These are phyloP conservation scores for Fennellomyces sp. DNA, from an alignment of 371 early-diverging fungal species.

Conservation along the genomic window DNA sequence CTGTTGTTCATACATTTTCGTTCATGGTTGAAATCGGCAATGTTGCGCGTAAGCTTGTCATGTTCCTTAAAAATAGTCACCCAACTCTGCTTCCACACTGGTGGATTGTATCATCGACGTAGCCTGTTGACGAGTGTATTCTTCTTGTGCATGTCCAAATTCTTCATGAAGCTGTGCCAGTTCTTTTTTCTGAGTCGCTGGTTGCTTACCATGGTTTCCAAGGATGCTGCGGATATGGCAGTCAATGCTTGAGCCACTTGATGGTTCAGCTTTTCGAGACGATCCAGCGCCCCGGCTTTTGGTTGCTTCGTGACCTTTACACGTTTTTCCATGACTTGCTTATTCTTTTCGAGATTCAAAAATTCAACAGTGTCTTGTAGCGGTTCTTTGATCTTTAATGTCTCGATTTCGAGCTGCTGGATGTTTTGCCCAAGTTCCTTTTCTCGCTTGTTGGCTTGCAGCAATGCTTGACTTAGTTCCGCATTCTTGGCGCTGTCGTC, in stretches of 20 bases:
- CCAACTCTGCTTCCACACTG: conserved; percentile 43
- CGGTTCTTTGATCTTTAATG: not conserved
- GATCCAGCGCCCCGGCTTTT: not conserved
- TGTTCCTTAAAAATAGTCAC: conserved; percentile 48
- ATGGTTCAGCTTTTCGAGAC: not conserved
- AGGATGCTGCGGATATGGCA: not conserved
- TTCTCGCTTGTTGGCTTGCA: not conserved
- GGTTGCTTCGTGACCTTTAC: not conserved
- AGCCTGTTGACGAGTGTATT: conserved; percentile 36
- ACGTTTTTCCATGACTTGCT: not conserved
- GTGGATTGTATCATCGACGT: conserved; percentile 37
- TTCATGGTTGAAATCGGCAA: conserved; percentile 47
- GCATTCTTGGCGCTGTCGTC: too few species aligned
- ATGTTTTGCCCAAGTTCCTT: not conserved
- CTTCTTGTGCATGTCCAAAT: conserved; percentile 22
- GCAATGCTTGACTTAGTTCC: too few species aligned
- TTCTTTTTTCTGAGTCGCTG: not conserved
- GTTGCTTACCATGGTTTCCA: conserved; percentile 2
- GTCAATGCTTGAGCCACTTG: conserved; percentile 3
- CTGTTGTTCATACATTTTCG: conserved; percentile 35
- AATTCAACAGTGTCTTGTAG: not conserved
- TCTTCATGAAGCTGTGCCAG: not conserved
- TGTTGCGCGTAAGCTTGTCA: conserved; percentile 51
- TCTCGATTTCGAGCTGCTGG: not conserved
- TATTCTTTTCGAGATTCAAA: not conserved